Conservation (phyloP, 805 yeast species). For the Torulaspora gathmanii region DNA sequence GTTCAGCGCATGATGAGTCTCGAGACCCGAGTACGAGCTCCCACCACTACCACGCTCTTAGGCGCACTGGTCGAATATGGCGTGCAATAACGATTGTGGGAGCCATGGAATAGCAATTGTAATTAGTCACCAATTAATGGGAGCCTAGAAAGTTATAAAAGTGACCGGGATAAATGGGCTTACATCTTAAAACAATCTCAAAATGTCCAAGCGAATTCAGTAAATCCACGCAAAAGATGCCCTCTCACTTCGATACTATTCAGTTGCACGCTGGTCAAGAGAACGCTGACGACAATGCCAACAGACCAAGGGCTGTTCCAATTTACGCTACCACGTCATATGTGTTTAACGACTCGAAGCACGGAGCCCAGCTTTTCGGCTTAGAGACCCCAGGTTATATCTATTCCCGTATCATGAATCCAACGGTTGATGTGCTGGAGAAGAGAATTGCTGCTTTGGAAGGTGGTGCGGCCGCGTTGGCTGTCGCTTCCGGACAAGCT, state of each 20-base stretch:
- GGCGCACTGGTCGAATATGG: neutral
- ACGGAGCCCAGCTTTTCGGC: conserved; percentile 88
- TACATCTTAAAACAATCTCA: neutral
- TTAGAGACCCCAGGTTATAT: conserved; percentile 79
- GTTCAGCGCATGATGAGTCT: neutral
- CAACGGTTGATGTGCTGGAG: conserved; percentile 88
- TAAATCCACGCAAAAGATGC: conserved; percentile 31
- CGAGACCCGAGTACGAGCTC: neutral
- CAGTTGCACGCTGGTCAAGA: conserved; percentile 95
- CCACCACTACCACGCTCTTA: neutral
- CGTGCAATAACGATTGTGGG: neutral
- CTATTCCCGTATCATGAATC: conserved; percentile 88
- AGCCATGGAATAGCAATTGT: neutral
- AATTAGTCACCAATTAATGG: too few relatives aligned
- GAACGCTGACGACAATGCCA: conserved; percentile 53
- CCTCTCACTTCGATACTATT: conserved; percentile 78
- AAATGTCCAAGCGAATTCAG: neutral
- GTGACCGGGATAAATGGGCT: neutral
- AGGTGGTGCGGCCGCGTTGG: conserved; percentile 86
- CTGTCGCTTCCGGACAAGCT: conserved; percentile 93
- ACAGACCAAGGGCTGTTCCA: conserved; percentile 84
- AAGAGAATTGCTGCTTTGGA: conserved; percentile 89
- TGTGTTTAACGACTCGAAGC: conserved; percentile 80
- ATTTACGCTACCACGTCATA: conserved; percentile 89
- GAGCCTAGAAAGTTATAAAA: neutral